Percentiles rank a stretch among this genome's conserved stretches.
phyloP scores from a whole-genome alignment of 495 filamentous ascomycete species.

The Echria macrotheca region DNA sequence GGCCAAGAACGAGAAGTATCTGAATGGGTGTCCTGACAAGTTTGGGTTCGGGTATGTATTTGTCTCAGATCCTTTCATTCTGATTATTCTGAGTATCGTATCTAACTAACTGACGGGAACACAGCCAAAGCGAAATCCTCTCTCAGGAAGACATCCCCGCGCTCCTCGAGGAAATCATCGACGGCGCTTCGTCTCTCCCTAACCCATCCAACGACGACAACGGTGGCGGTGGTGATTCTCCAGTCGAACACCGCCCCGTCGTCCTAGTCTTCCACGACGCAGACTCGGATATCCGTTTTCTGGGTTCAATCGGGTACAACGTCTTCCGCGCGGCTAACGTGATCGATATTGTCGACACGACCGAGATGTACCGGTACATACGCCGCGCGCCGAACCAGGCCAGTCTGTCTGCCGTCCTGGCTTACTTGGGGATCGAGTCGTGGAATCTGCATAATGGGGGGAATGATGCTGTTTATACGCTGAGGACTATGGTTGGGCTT shows the following conservation, averaged over 20 bases:
- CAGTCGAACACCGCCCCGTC: conserved; percentile 47
- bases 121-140: conserved; percentile 33
- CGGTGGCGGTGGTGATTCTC: background rate
- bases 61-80: conserved; percentile 19
- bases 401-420: conserved; percentile 56
- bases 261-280: conserved; percentile 76
- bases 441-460: conserved; percentile 81
- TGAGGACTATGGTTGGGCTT: conserved; percentile 69
- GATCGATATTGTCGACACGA: conserved; percentile 65
- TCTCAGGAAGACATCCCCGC: conserved; percentile 3
- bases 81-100: conserved; percentile 10
- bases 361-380: conserved; percentile 56
- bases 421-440: conserved; percentile 53
- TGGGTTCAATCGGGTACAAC: conserved; percentile 57
- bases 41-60: conserved; percentile 67
- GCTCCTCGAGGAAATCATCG: conserved; percentile 25
- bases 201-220: too few species aligned
- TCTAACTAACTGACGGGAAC: too few species aligned
- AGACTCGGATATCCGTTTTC: conserved; percentile 59
- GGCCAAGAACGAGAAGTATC: conserved; percentile 57
- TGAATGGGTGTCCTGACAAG: conserved; percentile 61
- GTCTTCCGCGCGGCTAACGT: conserved; percentile 45
- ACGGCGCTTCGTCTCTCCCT: too few species aligned
- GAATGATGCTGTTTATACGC: conserved; percentile 87
- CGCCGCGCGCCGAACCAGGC: conserved; percentile 42